Evolutionary conservation across 768 basidiomycete species (phyloP).

Genomic region (Rhodocollybia butyracea): DNA sequence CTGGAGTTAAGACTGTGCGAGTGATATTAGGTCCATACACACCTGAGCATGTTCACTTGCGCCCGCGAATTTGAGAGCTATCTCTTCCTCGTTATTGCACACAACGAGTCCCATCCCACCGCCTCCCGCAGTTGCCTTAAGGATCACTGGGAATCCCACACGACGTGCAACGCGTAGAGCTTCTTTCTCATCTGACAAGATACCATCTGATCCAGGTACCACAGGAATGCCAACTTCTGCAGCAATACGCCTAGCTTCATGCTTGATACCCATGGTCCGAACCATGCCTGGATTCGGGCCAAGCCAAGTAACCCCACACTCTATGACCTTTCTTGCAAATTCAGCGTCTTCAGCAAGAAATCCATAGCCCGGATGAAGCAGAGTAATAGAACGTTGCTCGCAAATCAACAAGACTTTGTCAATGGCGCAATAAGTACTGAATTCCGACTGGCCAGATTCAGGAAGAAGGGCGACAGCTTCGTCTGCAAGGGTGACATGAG

Average conservation of each 20-base stretch:
- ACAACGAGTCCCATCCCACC: slow-evolving; percentile 67
- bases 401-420: slow-evolving; percentile 40
- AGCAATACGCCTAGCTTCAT: slow-evolving; percentile 49
- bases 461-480: slow-evolving; percentile 38
- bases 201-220: slow-evolving; percentile 53
- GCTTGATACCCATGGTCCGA: slow-evolving; percentile 57
- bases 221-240: slow-evolving; percentile 45
- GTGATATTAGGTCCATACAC: not conserved
- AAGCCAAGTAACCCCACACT: slow-evolving; percentile 53
- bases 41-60: slow-evolving; percentile 46
- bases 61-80: slow-evolving; percentile 30
- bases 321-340: slow-evolving; percentile 45
- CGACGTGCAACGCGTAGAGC: slow-evolving; percentile 34
- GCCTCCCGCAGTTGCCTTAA: slow-evolving; percentile 68
- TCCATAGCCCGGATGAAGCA: slow-evolving; percentile 63
- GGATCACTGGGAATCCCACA: slow-evolving; percentile 59
- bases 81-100: slow-evolving; percentile 39
- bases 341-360: slow-evolving; percentile 63
- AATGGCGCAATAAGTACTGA: slow-evolving; percentile 38
- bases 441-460: slow-evolving; percentile 30
- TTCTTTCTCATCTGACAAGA: slow-evolving; percentile 38
- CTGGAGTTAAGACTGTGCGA: not conserved
- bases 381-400: slow-evolving; percentile 36
- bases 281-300: slow-evolving; percentile 54
- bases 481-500: slow-evolving; percentile 56